Base-by-base conservation (phyloP, 345 rosid genomes). In the Pistacia integerrima region DNA sequence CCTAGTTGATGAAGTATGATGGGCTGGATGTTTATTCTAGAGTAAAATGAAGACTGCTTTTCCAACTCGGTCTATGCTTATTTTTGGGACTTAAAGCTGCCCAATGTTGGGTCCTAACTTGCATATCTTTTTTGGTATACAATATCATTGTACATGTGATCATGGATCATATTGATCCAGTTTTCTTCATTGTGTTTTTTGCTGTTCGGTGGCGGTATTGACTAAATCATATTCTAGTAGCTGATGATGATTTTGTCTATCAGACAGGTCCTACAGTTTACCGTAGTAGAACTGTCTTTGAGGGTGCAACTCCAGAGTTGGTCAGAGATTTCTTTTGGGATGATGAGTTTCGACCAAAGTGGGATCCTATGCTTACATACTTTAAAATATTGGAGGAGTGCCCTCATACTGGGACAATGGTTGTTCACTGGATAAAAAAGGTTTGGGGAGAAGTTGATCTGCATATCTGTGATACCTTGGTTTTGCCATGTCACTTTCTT, bases 261-360 rank as follows among this genome's bases (percentile, higher is more conserved):
- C 92, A 96, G 99, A 76, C 74, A 51, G 91, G 92, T 71, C 97
- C 94, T 58, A 83, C 91, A 60, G 70, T 88, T 69, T 89, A 76
- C 62, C 92, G 94, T 10, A 96, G 94, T 78, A 86, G 93, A 82
- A 91, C 97, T 82, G 97, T 96, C 71, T 96, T 90, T 79, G 99
- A 96, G 87, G 97, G 91, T 81, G 98, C 92, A 56, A 84, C 87
- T n/a, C 90, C 97, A 10, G 97, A 92, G 18, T 71, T 91, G 84
- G 97, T 93, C 36, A 90, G 97, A 85, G 99, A 96, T 85, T 96
- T 96, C 89, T 96, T 96, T 79, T 96, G 99, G 99, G 99, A 93
- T 80, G 98, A 96, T 76, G 98, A 92, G 64, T 91, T 93, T 85
- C 88, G 99, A 51, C 92, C 92, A 4, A 93, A 92, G 80, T 96